Evolutionary conservation across 495 filamentous ascomycete species (phyloP), one percentile per base, ranked within the genome.

Genomic region (Neurospora tetraspora): DNA sequence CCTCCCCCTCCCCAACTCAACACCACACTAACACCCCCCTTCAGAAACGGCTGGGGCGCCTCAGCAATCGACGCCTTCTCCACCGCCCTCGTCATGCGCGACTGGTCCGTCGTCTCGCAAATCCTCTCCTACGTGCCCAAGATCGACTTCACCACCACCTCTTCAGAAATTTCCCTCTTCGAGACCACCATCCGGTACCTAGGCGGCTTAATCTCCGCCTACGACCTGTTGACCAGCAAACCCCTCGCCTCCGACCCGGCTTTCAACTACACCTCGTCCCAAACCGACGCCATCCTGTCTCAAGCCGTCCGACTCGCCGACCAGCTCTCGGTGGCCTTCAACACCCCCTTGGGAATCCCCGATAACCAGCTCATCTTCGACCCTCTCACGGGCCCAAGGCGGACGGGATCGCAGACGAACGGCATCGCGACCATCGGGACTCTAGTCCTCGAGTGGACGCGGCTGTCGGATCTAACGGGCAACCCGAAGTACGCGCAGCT

Each of bases 121-220:
- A 93, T 96, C 65, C 77, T 96, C 5, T 83, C 91, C 27, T 90
- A 88, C 78, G 86, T 97, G 59, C 82, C 86, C 0, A 84, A 79
- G 0, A 88, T 96, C 74, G 83, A 97, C 81, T 97, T 92, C 74
- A 85, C 85, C 69, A 83, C 81, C 20, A 91, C 91, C 5, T 74
- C 74, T 12, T 80, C 80, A 8, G 82, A 82, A 16, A 89, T 96
- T 73, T 94, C 90, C 71, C 82, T 97, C 38, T 97, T 97, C 73
- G 93, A 97, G 81, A 97, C 93, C 3, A 96, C 93, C 3, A 97
- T 97, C 76, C 91, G 93, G 5, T 97, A 96, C 75, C 82, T 97
- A 4, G 93, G 85, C 18, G 94, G 94, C 20, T 83, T 97, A 74
- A 74, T 96, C 53, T 92, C 94, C 10, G 94, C 89, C 8, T 94